A percentile compares a stretch with the other conserved stretches of the same genome.
Evolutionary conservation across 2,329 filamentous ascomycete species (phyloP).

Genomic region (Hypomyces rosellus): DNA sequence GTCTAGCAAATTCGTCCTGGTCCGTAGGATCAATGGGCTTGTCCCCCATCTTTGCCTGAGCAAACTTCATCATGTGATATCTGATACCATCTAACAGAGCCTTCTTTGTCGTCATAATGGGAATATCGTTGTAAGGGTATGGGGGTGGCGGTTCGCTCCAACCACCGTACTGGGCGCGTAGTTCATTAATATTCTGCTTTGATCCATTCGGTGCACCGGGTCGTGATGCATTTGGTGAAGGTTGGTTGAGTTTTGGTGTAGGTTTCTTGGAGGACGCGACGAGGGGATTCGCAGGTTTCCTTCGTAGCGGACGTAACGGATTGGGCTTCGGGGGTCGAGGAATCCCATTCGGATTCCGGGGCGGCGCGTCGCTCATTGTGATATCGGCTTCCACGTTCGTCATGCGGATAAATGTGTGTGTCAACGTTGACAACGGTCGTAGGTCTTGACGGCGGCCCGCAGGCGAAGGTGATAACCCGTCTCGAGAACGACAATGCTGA

Average conservation of each 20-base stretch:
- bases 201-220: conserved; percentile 21
- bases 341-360: conserved; percentile 29
- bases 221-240: conserved; percentile 15
- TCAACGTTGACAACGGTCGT: too few species aligned
- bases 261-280: conserved; percentile 52
- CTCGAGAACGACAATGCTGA: too few species aligned
- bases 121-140: conserved; percentile 48
- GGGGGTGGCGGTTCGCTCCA: conserved; percentile 50
- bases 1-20: conserved; percentile 76
- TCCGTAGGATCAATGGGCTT: conserved; percentile 63
- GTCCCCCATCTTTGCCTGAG: conserved; percentile 47
- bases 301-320: conserved; percentile 35
- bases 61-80: conserved; percentile 80
- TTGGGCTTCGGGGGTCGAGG: conserved; percentile 27
- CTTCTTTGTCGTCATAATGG: conserved; percentile 77
- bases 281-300: conserved; percentile 51
- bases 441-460: too few species aligned
- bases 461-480: too few species aligned
- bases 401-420: too few species aligned
- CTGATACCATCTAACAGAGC: conserved; percentile 72
- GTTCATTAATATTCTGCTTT: conserved; percentile 33
- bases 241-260: conserved; percentile 18
- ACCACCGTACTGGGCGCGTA: conserved; percentile 44
- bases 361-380: conserved; percentile 40
- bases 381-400: conserved; percentile 1